phyloP scores from a whole-genome alignment of 257 asterid species.

The Solanum paucissectum region DNA sequence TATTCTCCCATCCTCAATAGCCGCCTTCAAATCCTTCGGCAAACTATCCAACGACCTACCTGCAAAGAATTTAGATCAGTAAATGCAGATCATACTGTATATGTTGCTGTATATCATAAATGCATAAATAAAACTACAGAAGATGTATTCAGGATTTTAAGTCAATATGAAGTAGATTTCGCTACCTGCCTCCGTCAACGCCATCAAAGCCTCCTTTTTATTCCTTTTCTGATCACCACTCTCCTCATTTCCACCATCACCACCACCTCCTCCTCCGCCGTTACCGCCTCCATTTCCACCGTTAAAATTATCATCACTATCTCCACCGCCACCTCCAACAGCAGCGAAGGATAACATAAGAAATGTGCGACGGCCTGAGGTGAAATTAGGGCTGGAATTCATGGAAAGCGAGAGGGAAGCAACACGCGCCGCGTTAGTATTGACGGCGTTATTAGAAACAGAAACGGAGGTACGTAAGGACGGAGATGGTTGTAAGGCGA shows the following conservation, averaged over 20 bases:
- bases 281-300: conserved; percentile 23
- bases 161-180: not conserved
- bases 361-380: conserved; percentile 8
- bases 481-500: conserved; percentile 7
- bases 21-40: conserved; percentile 78
- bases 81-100: not conserved
- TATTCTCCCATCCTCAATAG: conserved; percentile 57
- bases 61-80: conserved; percentile 2
- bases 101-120: not conserved
- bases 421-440: conserved; percentile 1
- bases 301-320: conserved; percentile 20
- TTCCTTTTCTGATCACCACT: not conserved
- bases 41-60: conserved; percentile 72
- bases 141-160: not conserved
- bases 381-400: conserved; percentile 17
- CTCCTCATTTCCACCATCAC: conserved; percentile 11
- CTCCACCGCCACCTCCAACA: conserved; percentile 40
- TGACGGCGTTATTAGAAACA: not conserved
- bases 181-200: conserved; percentile 7
- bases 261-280: conserved; percentile 36
- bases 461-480: conserved; percentile 15
- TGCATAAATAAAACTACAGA: not conserved
- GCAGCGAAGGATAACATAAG: not conserved
- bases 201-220: conserved; percentile 5
- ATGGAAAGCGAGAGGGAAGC: conserved; percentile 6